Evolutionary conservation across 2,329 filamentous ascomycete species (phyloP).

Genomic region (Tolypocladium tropicale): DNA sequence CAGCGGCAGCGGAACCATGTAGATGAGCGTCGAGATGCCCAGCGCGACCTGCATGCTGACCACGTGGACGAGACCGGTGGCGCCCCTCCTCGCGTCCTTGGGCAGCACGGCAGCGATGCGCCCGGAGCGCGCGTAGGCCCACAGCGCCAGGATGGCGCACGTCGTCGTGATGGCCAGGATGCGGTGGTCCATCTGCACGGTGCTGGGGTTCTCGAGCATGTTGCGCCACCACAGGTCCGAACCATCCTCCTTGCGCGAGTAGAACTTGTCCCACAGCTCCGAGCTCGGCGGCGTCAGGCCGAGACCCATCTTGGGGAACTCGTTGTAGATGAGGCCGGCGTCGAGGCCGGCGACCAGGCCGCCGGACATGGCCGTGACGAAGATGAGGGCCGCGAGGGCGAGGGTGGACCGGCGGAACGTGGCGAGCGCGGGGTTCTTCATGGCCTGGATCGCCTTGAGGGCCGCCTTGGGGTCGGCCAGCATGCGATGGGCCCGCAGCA

Average conservation of each 20-base stretch:
- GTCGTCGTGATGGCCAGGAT: constrained; percentile 87
- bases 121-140: constrained; percentile 66
- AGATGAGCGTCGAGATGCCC: constrained; percentile 84
- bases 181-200: constrained; percentile 92
- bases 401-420: constrained; percentile 65
- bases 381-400: constrained; percentile 65
- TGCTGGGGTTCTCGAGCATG: constrained; percentile 90
- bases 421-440: constrained; percentile 58
- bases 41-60: constrained; percentile 73
- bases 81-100: constrained; percentile 52
- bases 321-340: constrained; percentile 95
- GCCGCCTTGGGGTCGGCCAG: constrained; percentile 57
- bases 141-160: constrained; percentile 67
- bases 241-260: constrained; percentile 66
- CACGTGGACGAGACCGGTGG: constrained; percentile 73
- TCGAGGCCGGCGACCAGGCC: constrained; percentile 90
- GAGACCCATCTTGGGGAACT: constrained; percentile 91
- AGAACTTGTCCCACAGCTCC: constrained; percentile 80
- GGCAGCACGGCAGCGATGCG: constrained; percentile 50
- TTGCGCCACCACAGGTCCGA: constrained; percentile 95
- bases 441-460: constrained; percentile 45
- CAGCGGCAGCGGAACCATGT: constrained; percentile 81
- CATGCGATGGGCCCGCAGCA: constrained; percentile 68
- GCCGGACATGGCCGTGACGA: constrained; percentile 85
- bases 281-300: constrained; percentile 70